A percentile compares a stretch with the other conserved stretches of the same genome.
These are phyloP conservation scores for Aspergillus egyptiacus DNA, from an alignment of 495 filamentous ascomycete genomes.

Conservation along the genomic window DNA sequence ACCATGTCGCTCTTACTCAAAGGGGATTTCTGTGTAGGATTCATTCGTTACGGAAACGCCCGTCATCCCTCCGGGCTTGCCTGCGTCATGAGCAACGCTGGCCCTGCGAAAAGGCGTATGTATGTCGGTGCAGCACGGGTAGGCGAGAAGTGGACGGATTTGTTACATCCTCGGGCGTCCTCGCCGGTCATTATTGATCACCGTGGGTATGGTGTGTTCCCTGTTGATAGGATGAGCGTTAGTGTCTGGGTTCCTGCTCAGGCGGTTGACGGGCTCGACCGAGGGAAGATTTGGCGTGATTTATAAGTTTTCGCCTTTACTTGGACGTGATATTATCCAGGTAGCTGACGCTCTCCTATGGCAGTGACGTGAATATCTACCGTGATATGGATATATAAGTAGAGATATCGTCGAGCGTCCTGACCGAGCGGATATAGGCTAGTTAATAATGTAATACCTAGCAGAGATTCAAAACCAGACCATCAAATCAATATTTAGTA, in stretches of 20 bases:
- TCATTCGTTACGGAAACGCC: constrained; percentile 15
- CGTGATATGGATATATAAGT: too few relatives aligned
- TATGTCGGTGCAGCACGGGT: constrained; percentile 7
- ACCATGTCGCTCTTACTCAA: background rate
- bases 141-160: constrained; percentile 7
- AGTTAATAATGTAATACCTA: too few relatives aligned
- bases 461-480: too few relatives aligned
- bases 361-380: background rate
- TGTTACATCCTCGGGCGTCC: background rate
- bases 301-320: constrained; percentile 6
- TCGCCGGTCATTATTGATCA: constrained; percentile 2
- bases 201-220: constrained; percentile 9
- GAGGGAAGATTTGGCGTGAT: background rate
- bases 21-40: background rate
- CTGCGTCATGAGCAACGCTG: constrained; percentile 8
- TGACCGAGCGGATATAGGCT: too few relatives aligned
- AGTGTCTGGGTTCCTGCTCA: constrained; percentile 8
- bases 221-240: background rate
- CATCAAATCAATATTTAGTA: too few relatives aligned
- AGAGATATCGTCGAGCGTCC: too few relatives aligned
- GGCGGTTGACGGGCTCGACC: background rate
- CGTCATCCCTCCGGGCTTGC: constrained; percentile 7
- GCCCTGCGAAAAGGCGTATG: constrained; percentile 5
- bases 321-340: too few relatives aligned
- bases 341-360: background rate